Evolutionary conservation across 2,329 filamentous ascomycete genomes (phyloP).

Genomic region (Phoma sp.): DNA sequence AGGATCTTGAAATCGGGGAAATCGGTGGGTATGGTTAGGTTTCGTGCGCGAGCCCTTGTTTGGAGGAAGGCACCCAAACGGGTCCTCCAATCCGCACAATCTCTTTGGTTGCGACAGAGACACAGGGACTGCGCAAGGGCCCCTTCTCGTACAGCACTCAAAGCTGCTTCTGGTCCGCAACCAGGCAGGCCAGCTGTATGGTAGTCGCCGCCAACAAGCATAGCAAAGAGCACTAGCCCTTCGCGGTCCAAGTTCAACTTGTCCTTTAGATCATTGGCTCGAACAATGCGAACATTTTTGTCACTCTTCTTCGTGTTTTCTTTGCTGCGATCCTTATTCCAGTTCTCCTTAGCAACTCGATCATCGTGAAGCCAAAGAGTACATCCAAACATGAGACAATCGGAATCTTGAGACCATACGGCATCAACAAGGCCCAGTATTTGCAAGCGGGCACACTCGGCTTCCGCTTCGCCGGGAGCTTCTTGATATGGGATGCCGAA

Average conservation of each 20-base stretch:
- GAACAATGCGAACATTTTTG: constrained; percentile 43
- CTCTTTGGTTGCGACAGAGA: constrained; percentile 25
- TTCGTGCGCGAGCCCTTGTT: constrained; percentile 1
- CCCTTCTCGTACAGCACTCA: constrained; percentile 33
- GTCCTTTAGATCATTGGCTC: constrained; percentile 35
- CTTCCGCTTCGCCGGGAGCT: constrained; percentile 58
- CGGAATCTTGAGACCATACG: constrained; percentile 58
- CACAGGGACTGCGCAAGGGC: constrained; percentile 40
- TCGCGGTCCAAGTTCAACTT: constrained; percentile 44
- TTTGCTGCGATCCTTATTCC: constrained; percentile 28
- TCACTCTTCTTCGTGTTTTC: constrained; percentile 43
- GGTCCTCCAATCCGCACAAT: constrained; percentile 37
- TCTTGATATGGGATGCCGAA: constrained; percentile 54
- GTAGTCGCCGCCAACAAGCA: constrained; percentile 54
- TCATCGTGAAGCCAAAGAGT: constrained; percentile 51
- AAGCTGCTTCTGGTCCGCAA: constrained; percentile 47
- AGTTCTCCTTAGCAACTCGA: constrained; percentile 34
- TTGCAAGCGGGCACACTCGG: constrained; percentile 58
- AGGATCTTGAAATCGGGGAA: constrained; percentile 39
- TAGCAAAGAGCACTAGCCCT: constrained; percentile 51
- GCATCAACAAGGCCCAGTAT: constrained; percentile 56
- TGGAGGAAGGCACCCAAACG: constrained; percentile 26
- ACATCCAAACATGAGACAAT: constrained; percentile 58
- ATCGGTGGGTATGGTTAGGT: constrained; percentile 18
- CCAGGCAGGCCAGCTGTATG: constrained; percentile 44